These are phyloP conservation scores for Asterochloris sp. DNA, from an alignment of 139 green algal species.

Conservation along the genomic window DNA sequence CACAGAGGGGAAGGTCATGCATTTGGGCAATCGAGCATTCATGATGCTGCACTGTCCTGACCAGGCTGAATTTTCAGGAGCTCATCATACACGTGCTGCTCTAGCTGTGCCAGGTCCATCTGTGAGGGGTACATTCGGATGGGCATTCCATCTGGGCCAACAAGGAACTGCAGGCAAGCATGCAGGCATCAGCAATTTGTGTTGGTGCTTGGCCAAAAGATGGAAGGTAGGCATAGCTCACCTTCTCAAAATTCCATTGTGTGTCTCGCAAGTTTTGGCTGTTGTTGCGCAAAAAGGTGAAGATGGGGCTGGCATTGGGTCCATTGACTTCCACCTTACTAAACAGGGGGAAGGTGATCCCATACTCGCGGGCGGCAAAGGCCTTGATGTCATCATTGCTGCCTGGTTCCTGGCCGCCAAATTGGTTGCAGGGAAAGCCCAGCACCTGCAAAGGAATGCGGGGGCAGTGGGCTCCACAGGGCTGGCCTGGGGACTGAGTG, in stretches of 20 bases:
- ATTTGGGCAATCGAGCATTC: neutral
- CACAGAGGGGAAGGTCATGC: too few relatives aligned
- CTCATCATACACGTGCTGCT: slow-evolving; percentile 21
- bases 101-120: slow-evolving; percentile 14
- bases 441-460: slow-evolving; percentile 35
- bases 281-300: slow-evolving; percentile 46
- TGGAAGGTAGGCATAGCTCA: too few relatives aligned
- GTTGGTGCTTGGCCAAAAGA: neutral
- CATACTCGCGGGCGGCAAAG: slow-evolving; percentile 45
- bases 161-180: slow-evolving; percentile 4
- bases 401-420: slow-evolving; percentile 66
- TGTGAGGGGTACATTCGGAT: slow-evolving; percentile 22
- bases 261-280: neutral
- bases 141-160: slow-evolving; percentile 13
- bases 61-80: slow-evolving; percentile 9
- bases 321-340: slow-evolving; percentile 73
- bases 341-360: slow-evolving; percentile 31
- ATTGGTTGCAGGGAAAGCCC: slow-evolving; percentile 74
- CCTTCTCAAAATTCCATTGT: neutral
- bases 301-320: slow-evolving; percentile 49
- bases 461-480: too few relatives aligned
- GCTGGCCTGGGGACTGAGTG: too few relatives aligned
- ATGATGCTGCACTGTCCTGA: neutral
- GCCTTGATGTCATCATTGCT: slow-evolving; percentile 49
- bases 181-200: neutral